phyloP scores from a whole-genome alignment of 164 flowering plant species.

The Cinnamomum chago region DNA sequence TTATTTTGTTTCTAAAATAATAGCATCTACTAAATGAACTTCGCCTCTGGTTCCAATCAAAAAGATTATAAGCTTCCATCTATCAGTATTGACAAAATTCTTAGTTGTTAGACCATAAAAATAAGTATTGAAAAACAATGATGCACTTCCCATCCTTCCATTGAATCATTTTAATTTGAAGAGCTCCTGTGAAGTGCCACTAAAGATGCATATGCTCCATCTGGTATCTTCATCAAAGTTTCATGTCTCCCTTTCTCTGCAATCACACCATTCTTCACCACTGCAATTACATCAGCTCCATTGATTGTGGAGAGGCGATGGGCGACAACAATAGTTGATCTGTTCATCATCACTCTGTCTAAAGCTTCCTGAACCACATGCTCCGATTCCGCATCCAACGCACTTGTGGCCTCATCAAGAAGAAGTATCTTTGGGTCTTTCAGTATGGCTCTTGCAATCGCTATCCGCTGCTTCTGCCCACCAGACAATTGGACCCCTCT shows the following conservation, averaged over 20 bases:
- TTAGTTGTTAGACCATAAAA: no score
- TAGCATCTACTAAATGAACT: no score
- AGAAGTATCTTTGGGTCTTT: conserved; percentile 65
- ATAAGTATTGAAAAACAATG: no score
- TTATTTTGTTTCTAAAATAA: no score
- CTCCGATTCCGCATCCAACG: conserved; percentile 73
- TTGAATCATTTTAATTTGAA: neutral
- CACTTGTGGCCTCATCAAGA: conserved; percentile 76
- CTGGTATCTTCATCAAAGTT: conserved; percentile 42
- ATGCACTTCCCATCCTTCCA: neutral
- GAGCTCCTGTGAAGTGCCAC: conserved; percentile 57
- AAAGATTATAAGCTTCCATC: no score
- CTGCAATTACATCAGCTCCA: conserved; percentile 60
- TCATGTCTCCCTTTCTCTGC: conserved; percentile 77
- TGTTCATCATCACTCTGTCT: conserved; percentile 56
- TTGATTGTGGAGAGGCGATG: conserved; percentile 66
- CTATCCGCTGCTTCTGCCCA: conserved; percentile 75
- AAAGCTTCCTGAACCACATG: conserved; percentile 62
- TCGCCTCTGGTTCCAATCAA: no score
- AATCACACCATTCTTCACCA: conserved; percentile 61
- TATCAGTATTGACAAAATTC: no score
- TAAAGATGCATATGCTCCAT: conserved; percentile 63
- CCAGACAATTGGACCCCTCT: conserved; percentile 73
- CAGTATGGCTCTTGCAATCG: conserved; percentile 65
- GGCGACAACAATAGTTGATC: conserved; percentile 67